A percentile compares a stretch with the other conserved stretches of the same genome.
These are phyloP conservation scores for Colletotrichum horii DNA, from an alignment of 2,329 filamentous ascomycete genomes.

Conservation along the genomic window DNA sequence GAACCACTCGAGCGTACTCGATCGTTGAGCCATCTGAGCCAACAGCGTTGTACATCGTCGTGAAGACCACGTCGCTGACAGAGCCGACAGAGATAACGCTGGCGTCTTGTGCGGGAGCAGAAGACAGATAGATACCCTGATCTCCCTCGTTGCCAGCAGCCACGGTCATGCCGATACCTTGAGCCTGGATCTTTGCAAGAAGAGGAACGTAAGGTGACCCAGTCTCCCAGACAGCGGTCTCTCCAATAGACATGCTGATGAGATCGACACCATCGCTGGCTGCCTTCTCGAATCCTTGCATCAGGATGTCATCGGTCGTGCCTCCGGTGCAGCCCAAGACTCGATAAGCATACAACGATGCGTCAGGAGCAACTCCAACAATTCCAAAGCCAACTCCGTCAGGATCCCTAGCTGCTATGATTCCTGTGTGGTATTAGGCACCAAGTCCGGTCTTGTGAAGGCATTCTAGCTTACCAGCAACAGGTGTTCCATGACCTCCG, in stretches of 20 bases:
- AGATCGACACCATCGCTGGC: slow-evolving; percentile 8
- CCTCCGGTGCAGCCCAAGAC: background rate
- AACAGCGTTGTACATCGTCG: slow-evolving; percentile 6
- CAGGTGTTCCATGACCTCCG: slow-evolving; percentile 48
- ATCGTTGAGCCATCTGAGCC: slow-evolving; percentile 7
- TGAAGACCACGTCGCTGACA: slow-evolving; percentile 2
- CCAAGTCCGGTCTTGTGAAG: background rate
- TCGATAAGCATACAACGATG: slow-evolving; percentile 29
- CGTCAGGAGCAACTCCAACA: slow-evolving; percentile 33
- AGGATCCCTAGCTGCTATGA: slow-evolving; percentile 5
- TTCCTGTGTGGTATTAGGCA: background rate
- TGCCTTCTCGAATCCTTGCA: slow-evolving; percentile 9
- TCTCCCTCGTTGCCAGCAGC: slow-evolving; percentile 8
- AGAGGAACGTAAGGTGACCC: slow-evolving; percentile 4
- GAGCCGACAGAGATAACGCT: slow-evolving; percentile 5
- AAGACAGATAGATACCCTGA: slow-evolving; percentile 2
- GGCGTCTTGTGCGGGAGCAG: background rate
- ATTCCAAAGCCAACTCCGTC: slow-evolving; percentile 3
- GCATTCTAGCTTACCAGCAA: slow-evolving; percentile 38
- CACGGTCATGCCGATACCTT: slow-evolving; percentile 8
- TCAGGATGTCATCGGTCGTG: slow-evolving; percentile 4
- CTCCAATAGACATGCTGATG: slow-evolving; percentile 15
- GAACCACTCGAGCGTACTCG: slow-evolving; percentile 7
- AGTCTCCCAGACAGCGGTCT: background rate
- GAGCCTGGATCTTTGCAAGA: slow-evolving; percentile 7